A percentile compares a stretch with the other conserved stretches of the same genome.
phyloP scores from a whole-genome alignment of 2,329 filamentous ascomycete species.

The Cladophialophora psammophila region DNA sequence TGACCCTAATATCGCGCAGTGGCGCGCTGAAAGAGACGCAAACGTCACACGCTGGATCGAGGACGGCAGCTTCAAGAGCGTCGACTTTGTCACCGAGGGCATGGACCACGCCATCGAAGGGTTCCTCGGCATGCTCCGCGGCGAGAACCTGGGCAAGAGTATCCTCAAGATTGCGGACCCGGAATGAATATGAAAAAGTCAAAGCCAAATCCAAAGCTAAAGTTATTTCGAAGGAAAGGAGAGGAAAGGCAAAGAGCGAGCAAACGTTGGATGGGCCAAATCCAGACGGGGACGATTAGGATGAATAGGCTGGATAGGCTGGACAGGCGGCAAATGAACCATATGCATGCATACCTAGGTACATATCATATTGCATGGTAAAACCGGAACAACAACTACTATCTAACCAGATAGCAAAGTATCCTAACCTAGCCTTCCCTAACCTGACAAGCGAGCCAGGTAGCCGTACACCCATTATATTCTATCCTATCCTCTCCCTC shows the following conservation, averaged over 20 bases:
- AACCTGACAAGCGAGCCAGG: too few relatives aligned
- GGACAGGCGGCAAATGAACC: too few relatives aligned
- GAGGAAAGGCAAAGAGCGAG: not conserved
- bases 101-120: slow-evolving; percentile 75
- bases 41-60: slow-evolving; percentile 73
- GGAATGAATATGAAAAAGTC: slow-evolving; percentile 2
- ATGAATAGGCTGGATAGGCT: too few relatives aligned
- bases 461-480: too few relatives aligned
- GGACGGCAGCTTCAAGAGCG: slow-evolving; percentile 73
- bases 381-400: too few relatives aligned
- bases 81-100: slow-evolving; percentile 69
- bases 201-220: not conserved
- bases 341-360: too few relatives aligned
- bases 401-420: too few relatives aligned
- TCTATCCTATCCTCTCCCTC: not conserved
- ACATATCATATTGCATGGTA: too few relatives aligned
- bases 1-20: slow-evolving; percentile 66
- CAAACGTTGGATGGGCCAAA: too few relatives aligned
- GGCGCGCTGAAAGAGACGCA: slow-evolving; percentile 71
- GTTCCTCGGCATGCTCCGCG: slow-evolving; percentile 73
- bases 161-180: slow-evolving; percentile 64
- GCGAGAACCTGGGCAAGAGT: slow-evolving; percentile 81
- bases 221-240: not conserved
- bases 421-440: too few relatives aligned
- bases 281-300: too few relatives aligned